Percentiles rank a stretch among this genome's conserved stretches.
Evolutionary conservation across 169 alveolate genomes (phyloP).

Genomic region (Plasmodium yoelii): DNA sequence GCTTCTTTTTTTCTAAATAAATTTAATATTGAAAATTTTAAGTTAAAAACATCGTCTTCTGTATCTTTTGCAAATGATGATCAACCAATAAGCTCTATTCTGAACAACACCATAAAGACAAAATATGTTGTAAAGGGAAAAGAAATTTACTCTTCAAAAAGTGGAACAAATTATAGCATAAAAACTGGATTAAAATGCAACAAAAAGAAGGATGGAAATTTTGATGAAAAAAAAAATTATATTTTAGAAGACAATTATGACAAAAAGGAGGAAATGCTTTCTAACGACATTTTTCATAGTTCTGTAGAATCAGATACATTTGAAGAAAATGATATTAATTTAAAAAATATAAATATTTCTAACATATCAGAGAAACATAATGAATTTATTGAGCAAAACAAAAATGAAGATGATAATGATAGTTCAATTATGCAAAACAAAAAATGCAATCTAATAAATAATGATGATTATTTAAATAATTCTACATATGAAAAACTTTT

Average conservation of each 20-base stretch:
- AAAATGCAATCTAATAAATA: not conserved
- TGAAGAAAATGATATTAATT: slow-evolving; percentile 14
- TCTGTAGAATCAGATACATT: slow-evolving; percentile 16
- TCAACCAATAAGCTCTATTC: slow-evolving; percentile 5
- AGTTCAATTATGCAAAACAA: not conserved
- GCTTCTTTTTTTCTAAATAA: slow-evolving; percentile 49
- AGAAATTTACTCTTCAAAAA: not conserved
- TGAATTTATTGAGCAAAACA: no score
- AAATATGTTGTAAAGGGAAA: not conserved
- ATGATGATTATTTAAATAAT: slow-evolving; percentile 18
- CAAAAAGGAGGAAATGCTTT: slow-evolving; percentile 12
- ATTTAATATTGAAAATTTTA: slow-evolving; percentile 39
- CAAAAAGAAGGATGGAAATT: not conserved
- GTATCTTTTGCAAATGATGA: slow-evolving; percentile 20
- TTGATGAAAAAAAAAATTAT: not conserved
- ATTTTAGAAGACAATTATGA: not conserved
- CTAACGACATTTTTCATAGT: not conserved
- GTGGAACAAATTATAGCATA: not conserved
- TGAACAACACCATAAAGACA: not conserved
- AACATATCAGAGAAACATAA: not conserved
- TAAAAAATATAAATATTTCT: slow-evolving; percentile 14
- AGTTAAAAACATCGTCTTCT: slow-evolving; percentile 55
- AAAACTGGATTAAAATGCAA: not conserved
- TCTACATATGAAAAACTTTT: slow-evolving; percentile 56
- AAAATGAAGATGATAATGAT: not conserved